Base-by-base conservation (phyloP, 192 early-diverging fungal genomes). In the Allomyces macrogynus region DNA sequence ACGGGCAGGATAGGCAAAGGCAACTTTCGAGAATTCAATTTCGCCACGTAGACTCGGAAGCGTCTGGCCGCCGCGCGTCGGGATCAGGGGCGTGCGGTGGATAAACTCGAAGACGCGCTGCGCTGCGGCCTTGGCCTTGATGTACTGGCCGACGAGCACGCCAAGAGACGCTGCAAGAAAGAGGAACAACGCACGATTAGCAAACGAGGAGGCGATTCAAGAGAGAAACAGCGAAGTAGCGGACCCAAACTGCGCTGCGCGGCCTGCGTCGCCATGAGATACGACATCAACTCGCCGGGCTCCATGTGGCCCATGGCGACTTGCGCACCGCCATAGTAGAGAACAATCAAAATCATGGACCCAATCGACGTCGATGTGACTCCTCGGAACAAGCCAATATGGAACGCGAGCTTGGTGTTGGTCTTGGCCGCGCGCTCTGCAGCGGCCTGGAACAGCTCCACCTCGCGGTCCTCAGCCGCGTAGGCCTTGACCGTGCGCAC, bases 1-100 rank as follows among this genome's bases (percentile, higher is more conserved):
- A 10, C 87, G 75, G n/a, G 79, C 77, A 9, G 87, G 86, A 68
- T 89, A 89, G 32, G 77, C 64, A 68, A 89, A 89, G 23, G 68
- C 66, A 24, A 89, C 77, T 27, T 77, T 63, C 27, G 80, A 75
- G 65, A 89, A 85, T 40, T 62, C 27, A 23, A 89, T 78, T 1
- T 66, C 42, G 25, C 82, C 85, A 22, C 67, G 26, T 26, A 82
- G 20, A 5, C 78, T n/a, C 0, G 22, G n/a, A 1, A 74, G 70
- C 23, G 61, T 61, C 12, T 64, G 43, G 5, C 84, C 84, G 9
- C 76, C 75, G 16, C 61, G 40, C 11, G 70, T 64, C 42, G 81
- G 70, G 10, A 79, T 67, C 10, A 62, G 18, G 16, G 84, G 78
- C 32, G 67, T 67, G 63, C 77, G 77, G 66, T 82, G 75, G 27